Evolutionary conservation across 148 eudicot species (phyloP), one percentile per base, ranked within the genome.

Genomic region (Tetragonia tetragonoides): DNA sequence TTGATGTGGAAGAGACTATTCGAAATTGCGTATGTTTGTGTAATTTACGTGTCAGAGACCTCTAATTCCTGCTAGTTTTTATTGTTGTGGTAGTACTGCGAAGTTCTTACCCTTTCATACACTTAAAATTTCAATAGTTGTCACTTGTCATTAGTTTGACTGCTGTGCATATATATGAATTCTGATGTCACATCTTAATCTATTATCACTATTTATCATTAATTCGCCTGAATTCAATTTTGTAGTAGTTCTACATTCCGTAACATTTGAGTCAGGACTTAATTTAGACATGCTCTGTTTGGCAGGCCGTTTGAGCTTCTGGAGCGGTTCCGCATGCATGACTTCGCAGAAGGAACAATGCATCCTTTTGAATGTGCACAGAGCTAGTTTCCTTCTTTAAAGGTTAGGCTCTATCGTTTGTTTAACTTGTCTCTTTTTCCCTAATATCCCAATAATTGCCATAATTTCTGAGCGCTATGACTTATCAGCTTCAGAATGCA

Each of bases 321-420:
- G 86, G 99, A 95, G 82, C 86, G 91, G 76, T 90, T 95, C 64
- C 84, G 90, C 72, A 89, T 93, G 94, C 94, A 89, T 74, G 99
- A 95, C 69, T 91, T 93, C 76, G 78, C 93, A n/a, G 98, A 90
- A 89, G 97, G 97, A 79, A 82, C 88, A 12, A 67, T 91, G 74
- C 95, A 89, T 85, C 94, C 95, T 69, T 93, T 95, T 80, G 95
- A 95, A 85, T 95, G 98, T 81, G 84, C 94, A 81, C 99, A 95
- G 84, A 95, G 91, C 88, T 95, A 81, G 87, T 78, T 47, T 56
- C 49, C 74, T 68, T 70, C 49, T 17, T 78, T 63, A 24, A 70
- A 66, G 77, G 76, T 68, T 47, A 70, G 76, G 63, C 68, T 20
- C 70, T 42, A 37, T 73, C 28, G 47, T 60, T 28, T n/a, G 14